Conservation (phyloP, 441 rosid species). For the Aleurites moluccanus region DNA sequence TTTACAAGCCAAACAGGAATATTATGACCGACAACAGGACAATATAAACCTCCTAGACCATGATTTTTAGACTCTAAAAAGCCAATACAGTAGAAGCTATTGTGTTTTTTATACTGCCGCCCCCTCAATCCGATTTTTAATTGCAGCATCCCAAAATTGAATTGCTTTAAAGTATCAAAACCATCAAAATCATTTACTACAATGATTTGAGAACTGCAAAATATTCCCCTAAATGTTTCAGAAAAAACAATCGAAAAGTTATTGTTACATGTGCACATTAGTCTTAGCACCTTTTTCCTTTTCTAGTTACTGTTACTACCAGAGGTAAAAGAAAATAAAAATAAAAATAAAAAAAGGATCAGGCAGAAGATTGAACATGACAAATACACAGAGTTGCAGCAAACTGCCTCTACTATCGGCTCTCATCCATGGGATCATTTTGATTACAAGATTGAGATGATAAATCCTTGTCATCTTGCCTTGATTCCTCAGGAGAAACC, state of each 20-base stretch:
- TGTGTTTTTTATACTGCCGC: no score
- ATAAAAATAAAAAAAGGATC: not conserved
- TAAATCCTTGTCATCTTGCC: conserved; percentile 42
- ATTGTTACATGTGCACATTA: not conserved
- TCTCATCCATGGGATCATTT: conserved; percentile 62
- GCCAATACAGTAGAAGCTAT: no score
- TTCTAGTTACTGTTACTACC: not conserved
- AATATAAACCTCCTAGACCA: no score
- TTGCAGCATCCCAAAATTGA: not conserved
- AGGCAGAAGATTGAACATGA: not conserved
- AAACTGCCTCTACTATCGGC: conserved; percentile 31
- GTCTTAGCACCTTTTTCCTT: not conserved
- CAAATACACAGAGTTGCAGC: conserved; percentile 9
- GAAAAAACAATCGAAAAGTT: not conserved
- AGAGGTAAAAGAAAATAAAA: not conserved
- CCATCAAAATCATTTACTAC: not conserved
- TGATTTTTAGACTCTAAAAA: no score
- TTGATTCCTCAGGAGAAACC: conserved; percentile 44
- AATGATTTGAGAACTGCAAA: not conserved
- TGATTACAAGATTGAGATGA: conserved; percentile 41
- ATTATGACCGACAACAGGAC: no score
- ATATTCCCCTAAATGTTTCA: not conserved
- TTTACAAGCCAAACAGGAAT: no score
- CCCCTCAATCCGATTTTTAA: no score
- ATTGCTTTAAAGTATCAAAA: not conserved